phyloP scores from a whole-genome alignment of 116 monocot genomes.

The Dioscorea cayenensis region DNA sequence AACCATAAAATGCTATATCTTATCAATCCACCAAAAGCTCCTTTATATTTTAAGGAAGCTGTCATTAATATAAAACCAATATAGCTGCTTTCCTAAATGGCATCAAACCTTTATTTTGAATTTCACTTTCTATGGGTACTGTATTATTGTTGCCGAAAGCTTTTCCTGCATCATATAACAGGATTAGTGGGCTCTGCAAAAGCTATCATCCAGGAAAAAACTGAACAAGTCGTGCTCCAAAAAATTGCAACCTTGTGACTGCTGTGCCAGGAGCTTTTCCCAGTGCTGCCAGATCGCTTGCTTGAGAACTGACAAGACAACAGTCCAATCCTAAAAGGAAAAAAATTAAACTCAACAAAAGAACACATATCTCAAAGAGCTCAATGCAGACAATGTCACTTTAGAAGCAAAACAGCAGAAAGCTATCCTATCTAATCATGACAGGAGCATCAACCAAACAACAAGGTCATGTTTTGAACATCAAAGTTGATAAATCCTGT shows the following conservation, averaged over 20 bases:
- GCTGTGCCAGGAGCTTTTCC: constrained; percentile 20
- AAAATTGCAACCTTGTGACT: constrained; percentile 25
- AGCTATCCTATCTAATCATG: too few relatives aligned
- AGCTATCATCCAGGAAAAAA: neutral
- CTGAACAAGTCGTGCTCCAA: neutral
- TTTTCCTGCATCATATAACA: constrained; percentile 16
- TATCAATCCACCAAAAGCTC: neutral
- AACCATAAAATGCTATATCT: too few relatives aligned
- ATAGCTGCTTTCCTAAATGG: neutral
- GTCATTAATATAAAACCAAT: neutral
- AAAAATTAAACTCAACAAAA: neutral
- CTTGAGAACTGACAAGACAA: constrained; percentile 62
- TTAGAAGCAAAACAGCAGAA: too few relatives aligned
- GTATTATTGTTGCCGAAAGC: neutral
- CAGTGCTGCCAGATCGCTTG: constrained; percentile 51
- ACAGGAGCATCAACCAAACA: too few relatives aligned
- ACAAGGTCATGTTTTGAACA: too few relatives aligned
- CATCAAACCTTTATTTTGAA: constrained; percentile 18
- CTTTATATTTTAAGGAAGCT: neutral
- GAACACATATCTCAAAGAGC: too few relatives aligned
- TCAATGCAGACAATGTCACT: too few relatives aligned
- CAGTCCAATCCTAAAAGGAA: constrained; percentile 54
- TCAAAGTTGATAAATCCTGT: too few relatives aligned
- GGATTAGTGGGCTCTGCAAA: neutral
- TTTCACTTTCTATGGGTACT: constrained; percentile 11